Evolutionary conservation across 2,329 filamentous ascomycete species (phyloP).

Genomic region (Pestalotiopsis sp.): DNA sequence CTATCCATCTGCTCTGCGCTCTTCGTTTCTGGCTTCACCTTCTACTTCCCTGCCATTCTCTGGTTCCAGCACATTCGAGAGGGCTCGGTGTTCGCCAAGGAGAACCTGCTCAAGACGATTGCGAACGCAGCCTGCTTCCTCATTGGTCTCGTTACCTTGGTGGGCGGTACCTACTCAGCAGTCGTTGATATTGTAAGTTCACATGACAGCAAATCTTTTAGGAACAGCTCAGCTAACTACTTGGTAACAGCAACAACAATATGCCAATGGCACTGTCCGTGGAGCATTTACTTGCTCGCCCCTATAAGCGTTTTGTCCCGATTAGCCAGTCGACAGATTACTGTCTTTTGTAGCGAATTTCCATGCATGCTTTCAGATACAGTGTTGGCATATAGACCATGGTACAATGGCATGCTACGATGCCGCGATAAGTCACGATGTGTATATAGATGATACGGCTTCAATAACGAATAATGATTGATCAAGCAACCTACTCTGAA

Average conservation of each 20-base stretch:
- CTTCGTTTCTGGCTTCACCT: slow-evolving; percentile 51
- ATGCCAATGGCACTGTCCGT: neutral
- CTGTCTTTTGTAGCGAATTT: neutral
- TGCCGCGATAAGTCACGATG: neutral
- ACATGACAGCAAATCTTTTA: too few species aligned
- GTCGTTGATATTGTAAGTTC: slow-evolving; percentile 35
- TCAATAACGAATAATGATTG: slow-evolving; percentile 6
- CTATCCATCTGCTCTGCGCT: slow-evolving; percentile 56
- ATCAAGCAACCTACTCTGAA: neutral
- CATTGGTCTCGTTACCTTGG: slow-evolving; percentile 31
- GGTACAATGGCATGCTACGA: neutral
- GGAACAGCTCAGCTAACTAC: neutral
- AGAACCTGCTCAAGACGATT: slow-evolving; percentile 27
- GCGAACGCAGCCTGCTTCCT: slow-evolving; percentile 30
- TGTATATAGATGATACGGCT: slow-evolving; percentile 2
- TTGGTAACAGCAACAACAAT: slow-evolving; percentile 7
- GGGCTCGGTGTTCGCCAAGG: slow-evolving; percentile 28
- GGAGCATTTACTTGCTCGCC: slow-evolving; percentile 13
- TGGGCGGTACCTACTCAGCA: slow-evolving; percentile 34
- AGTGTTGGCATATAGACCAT: neutral
- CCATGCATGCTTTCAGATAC: too few species aligned
- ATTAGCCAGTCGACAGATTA: neutral
- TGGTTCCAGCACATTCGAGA: slow-evolving; percentile 36
- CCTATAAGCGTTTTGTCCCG: neutral
- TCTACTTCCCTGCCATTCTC: slow-evolving; percentile 37